Evolutionary conservation across 1,284 basidiomycete genomes (phyloP).

Genomic region (Pseudozyma flocculosa): DNA sequence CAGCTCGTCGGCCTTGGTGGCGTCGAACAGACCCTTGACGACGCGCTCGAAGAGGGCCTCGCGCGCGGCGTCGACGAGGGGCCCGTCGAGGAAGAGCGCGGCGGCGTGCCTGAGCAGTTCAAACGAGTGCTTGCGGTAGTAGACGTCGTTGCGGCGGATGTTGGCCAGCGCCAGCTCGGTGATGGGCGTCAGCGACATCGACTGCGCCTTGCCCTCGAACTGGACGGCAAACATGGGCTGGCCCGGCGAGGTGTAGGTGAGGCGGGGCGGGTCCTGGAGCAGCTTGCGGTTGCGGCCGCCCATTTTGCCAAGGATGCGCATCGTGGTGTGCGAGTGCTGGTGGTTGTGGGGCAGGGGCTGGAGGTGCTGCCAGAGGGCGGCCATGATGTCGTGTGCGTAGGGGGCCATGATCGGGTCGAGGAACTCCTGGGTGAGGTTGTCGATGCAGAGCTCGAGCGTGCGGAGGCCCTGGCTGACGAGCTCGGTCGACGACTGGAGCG

Average conservation of each 20-base stretch:
- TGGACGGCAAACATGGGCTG: slow-evolving; percentile 31
- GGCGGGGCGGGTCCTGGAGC: slow-evolving; percentile 75
- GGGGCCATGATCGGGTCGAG: slow-evolving; percentile 93
- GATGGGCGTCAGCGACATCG: slow-evolving; percentile 72
- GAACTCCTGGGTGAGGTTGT: slow-evolving; percentile 98
- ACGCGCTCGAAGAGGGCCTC: slow-evolving; percentile 72
- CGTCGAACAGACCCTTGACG: slow-evolving; percentile 74
- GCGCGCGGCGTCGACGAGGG: slow-evolving; percentile 64
- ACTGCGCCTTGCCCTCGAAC: slow-evolving; percentile 60
- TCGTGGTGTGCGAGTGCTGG: slow-evolving; percentile 88
- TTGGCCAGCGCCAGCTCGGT: slow-evolving; percentile 72
- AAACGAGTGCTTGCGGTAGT: slow-evolving; percentile 75
- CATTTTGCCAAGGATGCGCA: slow-evolving; percentile 94
- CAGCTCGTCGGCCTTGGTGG: slow-evolving; percentile 71
- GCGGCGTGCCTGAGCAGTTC: slow-evolving; percentile 75
- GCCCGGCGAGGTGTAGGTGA: slow-evolving; percentile 65
- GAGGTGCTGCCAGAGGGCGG: slow-evolving; percentile 67
- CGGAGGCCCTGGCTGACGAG: slow-evolving; percentile 93
- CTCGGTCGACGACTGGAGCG: slow-evolving; percentile 76
- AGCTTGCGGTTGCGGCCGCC: slow-evolving; percentile 86
- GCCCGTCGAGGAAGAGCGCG: slow-evolving; percentile 72
- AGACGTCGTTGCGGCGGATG: slow-evolving; percentile 66
- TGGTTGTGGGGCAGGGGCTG: slow-evolving; percentile 89
- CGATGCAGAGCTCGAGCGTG: slow-evolving; percentile 98
- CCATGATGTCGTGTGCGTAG: slow-evolving; percentile 77